phyloP scores from a whole-genome alignment of 208 protist species.

The Trypanosoma lewisi region DNA sequence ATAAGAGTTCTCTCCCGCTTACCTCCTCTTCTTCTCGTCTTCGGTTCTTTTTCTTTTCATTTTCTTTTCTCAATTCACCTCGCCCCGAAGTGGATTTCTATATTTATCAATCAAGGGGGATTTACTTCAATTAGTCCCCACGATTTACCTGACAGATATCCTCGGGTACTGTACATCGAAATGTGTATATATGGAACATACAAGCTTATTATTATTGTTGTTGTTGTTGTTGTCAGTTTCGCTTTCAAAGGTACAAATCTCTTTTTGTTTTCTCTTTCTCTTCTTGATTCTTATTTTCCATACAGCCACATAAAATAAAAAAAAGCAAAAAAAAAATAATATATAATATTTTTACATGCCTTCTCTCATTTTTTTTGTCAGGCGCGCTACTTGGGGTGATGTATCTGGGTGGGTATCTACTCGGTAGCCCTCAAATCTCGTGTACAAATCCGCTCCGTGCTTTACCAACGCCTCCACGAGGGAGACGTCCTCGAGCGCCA shows the following conservation, averaged over 20 bases:
- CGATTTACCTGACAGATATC: neutral
- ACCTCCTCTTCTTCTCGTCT: neutral
- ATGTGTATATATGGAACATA: neutral
- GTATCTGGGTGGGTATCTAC: conserved; percentile 81
- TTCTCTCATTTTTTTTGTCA: conserved; percentile 35
- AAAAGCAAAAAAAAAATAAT: neutral
- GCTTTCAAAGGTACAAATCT: neutral
- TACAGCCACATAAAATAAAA: neutral
- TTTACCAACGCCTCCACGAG: conserved; percentile 69
- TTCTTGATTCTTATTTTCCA: conserved; percentile 5
- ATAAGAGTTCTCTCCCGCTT: neutral
- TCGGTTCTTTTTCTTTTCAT: conserved; percentile 7
- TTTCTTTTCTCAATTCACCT: neutral
- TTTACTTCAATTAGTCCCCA: neutral
- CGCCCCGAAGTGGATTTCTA: neutral
- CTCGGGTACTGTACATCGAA: neutral
- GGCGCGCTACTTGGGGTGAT: conserved; percentile 50
- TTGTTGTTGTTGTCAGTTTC: too few species aligned
- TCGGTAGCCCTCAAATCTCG: conserved; percentile 68
- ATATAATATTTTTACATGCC: conserved; percentile 35
- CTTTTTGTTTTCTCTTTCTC: neutral
- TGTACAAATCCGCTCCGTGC: conserved; percentile 65
- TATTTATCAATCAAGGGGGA: neutral
- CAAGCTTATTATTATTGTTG: too few species aligned
- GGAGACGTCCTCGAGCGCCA: conserved; percentile 72